These are phyloP conservation scores for Dovyalis caffra DNA, from an alignment of 345 rosid genomes.

Conservation along the genomic window DNA sequence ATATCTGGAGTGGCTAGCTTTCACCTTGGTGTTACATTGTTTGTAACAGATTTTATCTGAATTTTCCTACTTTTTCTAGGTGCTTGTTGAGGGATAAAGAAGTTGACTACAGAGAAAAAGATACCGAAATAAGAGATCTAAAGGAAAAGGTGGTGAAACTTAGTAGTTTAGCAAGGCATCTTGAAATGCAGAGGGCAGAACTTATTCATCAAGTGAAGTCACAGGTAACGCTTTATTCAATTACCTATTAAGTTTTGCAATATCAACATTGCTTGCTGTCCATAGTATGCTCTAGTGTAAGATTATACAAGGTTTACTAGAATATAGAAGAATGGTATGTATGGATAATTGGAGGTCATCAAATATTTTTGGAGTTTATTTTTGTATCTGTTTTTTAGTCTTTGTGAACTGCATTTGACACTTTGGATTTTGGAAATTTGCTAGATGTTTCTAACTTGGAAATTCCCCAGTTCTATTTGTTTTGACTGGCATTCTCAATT, in stretches of 20 bases:
- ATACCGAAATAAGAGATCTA: constrained; percentile 57
- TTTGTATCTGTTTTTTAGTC: too few species aligned
- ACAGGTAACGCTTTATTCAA: constrained; percentile 45
- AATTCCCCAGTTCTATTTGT: not conserved
- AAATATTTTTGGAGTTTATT: not conserved
- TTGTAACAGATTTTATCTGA: not conserved
- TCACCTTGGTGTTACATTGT: not conserved
- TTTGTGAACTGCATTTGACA: not conserved
- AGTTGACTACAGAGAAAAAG: constrained; percentile 74
- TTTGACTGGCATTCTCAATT: not conserved
- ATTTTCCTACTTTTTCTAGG: constrained; percentile 41
- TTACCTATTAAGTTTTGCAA: too few species aligned
- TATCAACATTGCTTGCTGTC: not conserved
- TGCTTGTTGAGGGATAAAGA: constrained; percentile 80
- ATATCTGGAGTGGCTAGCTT: not conserved
- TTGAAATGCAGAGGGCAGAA: constrained; percentile 63
- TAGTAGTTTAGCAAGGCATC: constrained; percentile 50
- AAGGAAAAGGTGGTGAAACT: constrained; percentile 74
- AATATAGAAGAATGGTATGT: too few species aligned
- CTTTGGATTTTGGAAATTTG: not conserved
- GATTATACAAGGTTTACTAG: too few species aligned
- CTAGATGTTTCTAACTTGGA: not conserved
- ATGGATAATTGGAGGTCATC: not conserved
- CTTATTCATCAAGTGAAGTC: constrained; percentile 62
- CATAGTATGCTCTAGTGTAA: not conserved